These are phyloP conservation scores for Talaromyces pinophilus DNA, from an alignment of 2,329 filamentous ascomycete species.

Conservation along the genomic window DNA sequence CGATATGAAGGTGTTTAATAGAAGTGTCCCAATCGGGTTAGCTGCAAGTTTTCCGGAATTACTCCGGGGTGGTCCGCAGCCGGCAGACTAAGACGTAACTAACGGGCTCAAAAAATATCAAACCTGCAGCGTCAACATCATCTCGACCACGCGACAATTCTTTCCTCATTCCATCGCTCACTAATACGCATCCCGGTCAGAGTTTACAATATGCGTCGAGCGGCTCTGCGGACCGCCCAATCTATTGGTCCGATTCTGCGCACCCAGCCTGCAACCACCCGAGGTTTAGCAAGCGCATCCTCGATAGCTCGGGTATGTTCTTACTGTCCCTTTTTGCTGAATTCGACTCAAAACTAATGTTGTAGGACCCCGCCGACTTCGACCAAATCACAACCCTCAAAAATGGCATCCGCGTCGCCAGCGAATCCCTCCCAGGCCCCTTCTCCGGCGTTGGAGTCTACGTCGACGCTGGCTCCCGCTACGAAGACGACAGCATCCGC, in stretches of 20 bases:
- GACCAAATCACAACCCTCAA: slow-evolving; percentile 84
- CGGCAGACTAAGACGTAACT: slow-evolving; percentile 15
- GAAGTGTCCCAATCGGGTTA: slow-evolving; percentile 2
- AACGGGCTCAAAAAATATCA: slow-evolving; percentile 4
- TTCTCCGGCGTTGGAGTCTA: slow-evolving; percentile 96
- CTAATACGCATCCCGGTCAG: not conserved
- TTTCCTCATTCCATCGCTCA: not conserved
- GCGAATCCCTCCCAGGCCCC: slow-evolving; percentile 88
- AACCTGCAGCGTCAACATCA: slow-evolving; percentile 1
- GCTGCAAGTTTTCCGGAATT: not conserved
- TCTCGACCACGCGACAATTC: not conserved
- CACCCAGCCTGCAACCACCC: slow-evolving; percentile 37
- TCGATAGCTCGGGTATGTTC: slow-evolving; percentile 36
- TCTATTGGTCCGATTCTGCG: slow-evolving; percentile 40
- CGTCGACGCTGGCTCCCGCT: slow-evolving; percentile 90
- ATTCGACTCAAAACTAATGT: not conserved
- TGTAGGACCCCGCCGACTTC: slow-evolving; percentile 78
- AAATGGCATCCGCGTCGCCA: slow-evolving; percentile 92
- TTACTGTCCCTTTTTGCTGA: not conserved
- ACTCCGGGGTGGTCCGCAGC: slow-evolving; percentile 8
- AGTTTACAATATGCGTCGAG: slow-evolving; percentile 38
- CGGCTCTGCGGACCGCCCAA: slow-evolving; percentile 43
- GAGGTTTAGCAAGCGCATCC: slow-evolving; percentile 40
- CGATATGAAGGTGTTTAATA: not conserved
- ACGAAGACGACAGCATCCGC: slow-evolving; percentile 80